phyloP scores from a whole-genome alignment of 441 rosid genomes.

The Cnidoscolus chayamansa region DNA sequence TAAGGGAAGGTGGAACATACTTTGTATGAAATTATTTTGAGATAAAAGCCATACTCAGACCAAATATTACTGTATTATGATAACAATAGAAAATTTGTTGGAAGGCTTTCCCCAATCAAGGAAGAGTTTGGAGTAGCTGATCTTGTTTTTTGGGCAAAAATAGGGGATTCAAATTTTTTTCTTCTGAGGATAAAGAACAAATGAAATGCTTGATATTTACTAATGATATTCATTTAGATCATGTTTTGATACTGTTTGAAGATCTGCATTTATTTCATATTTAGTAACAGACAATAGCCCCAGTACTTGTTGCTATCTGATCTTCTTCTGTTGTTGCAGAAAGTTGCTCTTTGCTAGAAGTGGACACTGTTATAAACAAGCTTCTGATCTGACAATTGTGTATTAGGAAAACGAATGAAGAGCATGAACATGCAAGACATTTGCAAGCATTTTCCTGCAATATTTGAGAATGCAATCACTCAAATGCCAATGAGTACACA shows the following conservation, averaged over 20 bases:
- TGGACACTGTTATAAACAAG: neutral
- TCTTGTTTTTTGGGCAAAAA: neutral
- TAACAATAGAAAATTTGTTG: constrained; percentile 11
- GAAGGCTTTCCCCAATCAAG: constrained; percentile 11
- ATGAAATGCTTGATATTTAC: neutral
- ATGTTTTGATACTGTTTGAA: constrained; percentile 28
- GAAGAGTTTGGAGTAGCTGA: neutral
- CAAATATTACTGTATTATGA: constrained; percentile 14
- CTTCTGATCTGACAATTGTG: neutral
- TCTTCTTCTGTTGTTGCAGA: neutral
- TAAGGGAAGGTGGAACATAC: constrained; percentile 18
- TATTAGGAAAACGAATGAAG: neutral
- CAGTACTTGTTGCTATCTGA: constrained; percentile 9
- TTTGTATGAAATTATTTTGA: constrained; percentile 21
- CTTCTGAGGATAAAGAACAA: neutral
- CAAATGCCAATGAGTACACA: constrained; percentile 13
- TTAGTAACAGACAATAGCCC: constrained; percentile 27
- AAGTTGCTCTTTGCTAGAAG: neutral
- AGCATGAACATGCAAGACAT: neutral
- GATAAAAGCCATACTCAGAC: constrained; percentile 13
- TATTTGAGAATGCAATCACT: neutral
- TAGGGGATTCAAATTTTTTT: neutral
- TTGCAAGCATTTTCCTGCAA: neutral
- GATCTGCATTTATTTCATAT: constrained; percentile 31
- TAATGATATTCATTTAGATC: constrained; percentile 18